Base-by-base conservation (phyloP, 805 yeast genomes). In the Candida easanensis region DNA sequence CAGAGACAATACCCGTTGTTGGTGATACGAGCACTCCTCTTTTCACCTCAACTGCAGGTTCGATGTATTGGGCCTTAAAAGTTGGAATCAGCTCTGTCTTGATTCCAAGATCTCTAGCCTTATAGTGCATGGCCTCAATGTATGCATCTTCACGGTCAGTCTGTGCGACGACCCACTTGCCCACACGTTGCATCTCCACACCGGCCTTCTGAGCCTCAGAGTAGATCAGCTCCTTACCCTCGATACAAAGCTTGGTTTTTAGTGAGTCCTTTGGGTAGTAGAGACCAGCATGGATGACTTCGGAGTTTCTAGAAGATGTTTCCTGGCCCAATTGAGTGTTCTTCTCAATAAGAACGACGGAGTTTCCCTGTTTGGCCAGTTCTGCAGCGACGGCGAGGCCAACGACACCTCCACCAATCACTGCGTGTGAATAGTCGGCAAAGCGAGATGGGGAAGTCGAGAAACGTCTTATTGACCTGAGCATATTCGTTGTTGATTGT, bases 271-370 rank as follows among this genome's bases (percentile, higher is more conserved):
- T 64, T 0, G 96, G 95, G 56, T 86, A 84, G 60, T 90, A 90
- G 6, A 89, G 56, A 0, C 96, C 97, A 0, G 96, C 96, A 64
- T 89, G 97, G 19, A 89, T 83, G 20, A 90, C 97, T 57, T 90
- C 97, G 2, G 95, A 85, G 67, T 89, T 89, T 40, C 97, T 69
- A n/a, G 91, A 76, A 5, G 95, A 83, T 0, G 96, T 88, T 54
- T 89, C 97, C 51, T 76, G 74, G 1, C 96, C 97, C 38, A 79
- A 60, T 27, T 69, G 69, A 1, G 64, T 61, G 59, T 88, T 79
- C 55, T 84, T 79, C 53, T 89, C 97, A 2, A 89, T 60, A 9
- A 90, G 58, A 0, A 88, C 88, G 4, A 65, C 65, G 43, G 74
- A 74, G 5, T 70, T 61, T n/a, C 70, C 49, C 3, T 62, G 55